These are phyloP conservation scores for Botryotinia calthae DNA, from an alignment of 2,329 filamentous ascomycete genomes.

Conservation along the genomic window DNA sequence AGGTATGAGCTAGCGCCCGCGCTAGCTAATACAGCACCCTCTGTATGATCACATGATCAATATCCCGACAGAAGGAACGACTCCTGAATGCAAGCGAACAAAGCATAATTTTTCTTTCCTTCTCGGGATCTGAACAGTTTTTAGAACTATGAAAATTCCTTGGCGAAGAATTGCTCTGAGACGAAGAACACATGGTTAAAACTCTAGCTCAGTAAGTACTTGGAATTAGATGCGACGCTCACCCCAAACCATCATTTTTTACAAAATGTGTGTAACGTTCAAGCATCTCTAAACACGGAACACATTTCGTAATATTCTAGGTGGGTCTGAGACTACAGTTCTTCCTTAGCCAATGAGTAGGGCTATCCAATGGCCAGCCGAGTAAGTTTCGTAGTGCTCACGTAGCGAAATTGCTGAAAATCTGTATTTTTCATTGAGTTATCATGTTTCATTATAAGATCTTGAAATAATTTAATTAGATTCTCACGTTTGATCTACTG, in stretches of 20 bases:
- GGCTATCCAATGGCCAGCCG: neutral
- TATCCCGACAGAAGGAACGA: neutral
- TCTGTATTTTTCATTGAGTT: neutral
- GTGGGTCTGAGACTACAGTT: fast-evolving
- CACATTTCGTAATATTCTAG: neutral
- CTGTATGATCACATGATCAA: no score
- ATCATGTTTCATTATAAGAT: neutral
- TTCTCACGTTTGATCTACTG: neutral
- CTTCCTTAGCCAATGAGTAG: neutral
- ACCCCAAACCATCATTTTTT: neutral
- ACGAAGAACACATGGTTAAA: neutral
- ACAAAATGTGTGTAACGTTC: neutral
- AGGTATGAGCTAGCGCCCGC: no score
- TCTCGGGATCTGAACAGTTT: neutral
- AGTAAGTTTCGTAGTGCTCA: neutral
- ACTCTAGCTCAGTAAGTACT: neutral
- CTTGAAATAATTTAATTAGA: neutral
- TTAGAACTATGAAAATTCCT: neutral
- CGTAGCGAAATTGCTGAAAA: neutral
- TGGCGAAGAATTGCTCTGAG: neutral
- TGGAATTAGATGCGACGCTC: neutral
- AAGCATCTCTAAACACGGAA: neutral
- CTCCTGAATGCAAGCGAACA: fast-evolving
- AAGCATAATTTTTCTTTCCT: fast-evolving
- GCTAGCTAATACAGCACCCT: no score